Conservation (phyloP, 2,329 filamentous ascomycete genomes). For the Calonectria pseudoreteaudii region DNA sequence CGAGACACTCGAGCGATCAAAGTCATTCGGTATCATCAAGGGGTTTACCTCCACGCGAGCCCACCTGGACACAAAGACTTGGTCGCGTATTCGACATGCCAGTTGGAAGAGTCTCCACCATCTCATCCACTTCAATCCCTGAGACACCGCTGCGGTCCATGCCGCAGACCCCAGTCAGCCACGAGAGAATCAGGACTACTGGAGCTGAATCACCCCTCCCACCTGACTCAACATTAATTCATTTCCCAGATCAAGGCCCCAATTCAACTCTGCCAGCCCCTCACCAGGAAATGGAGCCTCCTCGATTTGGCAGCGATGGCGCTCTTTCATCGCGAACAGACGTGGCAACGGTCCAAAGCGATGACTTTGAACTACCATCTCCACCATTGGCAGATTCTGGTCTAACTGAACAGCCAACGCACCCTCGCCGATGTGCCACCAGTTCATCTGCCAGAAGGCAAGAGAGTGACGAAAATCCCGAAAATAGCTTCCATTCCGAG, state of each 20-base stretch:
- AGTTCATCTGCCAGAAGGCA: not conserved
- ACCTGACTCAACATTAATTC: not conserved
- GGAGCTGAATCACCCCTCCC: not conserved
- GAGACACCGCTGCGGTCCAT: constrained; percentile 23
- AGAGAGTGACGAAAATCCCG: not conserved
- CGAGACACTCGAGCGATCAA: not conserved
- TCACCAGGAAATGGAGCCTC: not conserved
- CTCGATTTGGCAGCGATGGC: constrained; percentile 1
- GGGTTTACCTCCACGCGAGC: constrained; percentile 27
- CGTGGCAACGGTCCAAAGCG: constrained; percentile 51
- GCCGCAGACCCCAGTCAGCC: not conserved
- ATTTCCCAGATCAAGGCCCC: not conserved
- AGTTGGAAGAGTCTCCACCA: constrained; percentile 50
- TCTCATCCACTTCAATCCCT: constrained; percentile 44
- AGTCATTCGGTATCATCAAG: not conserved
- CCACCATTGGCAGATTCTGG: not conserved
- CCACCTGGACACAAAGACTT: constrained; percentile 45
- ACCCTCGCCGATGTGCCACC: not conserved
- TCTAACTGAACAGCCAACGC: not conserved
- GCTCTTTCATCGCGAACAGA: constrained; percentile 42
- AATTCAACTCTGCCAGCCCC: not conserved
- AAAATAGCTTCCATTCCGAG: constrained; percentile 22
- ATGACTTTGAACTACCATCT: constrained; percentile 46
- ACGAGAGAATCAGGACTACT: not conserved
- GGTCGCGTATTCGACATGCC: constrained; percentile 44